Evolutionary conservation across 2,329 filamentous ascomycete species (phyloP), one percentile per base, ranked within the genome.

Genomic region (Calonectria honghensis): DNA sequence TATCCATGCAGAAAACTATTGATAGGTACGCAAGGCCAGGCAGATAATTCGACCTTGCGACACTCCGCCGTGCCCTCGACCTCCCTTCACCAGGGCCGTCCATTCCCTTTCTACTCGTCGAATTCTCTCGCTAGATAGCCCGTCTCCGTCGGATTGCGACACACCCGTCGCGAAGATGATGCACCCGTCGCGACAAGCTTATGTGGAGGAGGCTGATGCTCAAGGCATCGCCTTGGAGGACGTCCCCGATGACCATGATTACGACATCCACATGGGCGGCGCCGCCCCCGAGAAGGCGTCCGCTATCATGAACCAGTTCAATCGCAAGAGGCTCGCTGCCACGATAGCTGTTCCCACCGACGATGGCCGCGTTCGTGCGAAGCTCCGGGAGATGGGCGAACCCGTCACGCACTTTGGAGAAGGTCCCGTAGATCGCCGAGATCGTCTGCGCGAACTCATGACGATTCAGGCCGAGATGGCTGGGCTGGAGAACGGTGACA

Each of bases 341-440:
- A 94, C 94, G 14, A 95, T 98, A 79, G 94, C 94, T 16, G 97
- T 99, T 4, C 97, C 96, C 0, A 99, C 97, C 70, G 96, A 98
- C 84, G 97, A 99, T 88, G 93, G 91, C 75, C 92, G 94, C 80
- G 96, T 99, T 63, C 94, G 96, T 75, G 89, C 92, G 48, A 93
- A 92, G 78, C 90, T 98, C 73, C 93, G 97, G 78, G 94, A 97
- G 81, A 90, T 98, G 77, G 95, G 95, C n/a, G 94, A 99, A 83
- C 97, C 97, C 14, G 93, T 98, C 70, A 99, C 96, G 0, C 89
- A 98, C 0, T 99, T 99, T 78, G 97, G 96, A 73, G 97, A 99
- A 86, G 95, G 95, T 0, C 93, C 93, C 1, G 93, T 91, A 32
- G 96, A 98, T 80, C 90, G 97, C 74, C 91, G 97, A 87, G 96